A percentile compares a stretch with the other conserved stretches of the same genome.
These are phyloP conservation scores for Sindora glabra DNA, from an alignment of 306 rosid genomes.

Conservation along the genomic window DNA sequence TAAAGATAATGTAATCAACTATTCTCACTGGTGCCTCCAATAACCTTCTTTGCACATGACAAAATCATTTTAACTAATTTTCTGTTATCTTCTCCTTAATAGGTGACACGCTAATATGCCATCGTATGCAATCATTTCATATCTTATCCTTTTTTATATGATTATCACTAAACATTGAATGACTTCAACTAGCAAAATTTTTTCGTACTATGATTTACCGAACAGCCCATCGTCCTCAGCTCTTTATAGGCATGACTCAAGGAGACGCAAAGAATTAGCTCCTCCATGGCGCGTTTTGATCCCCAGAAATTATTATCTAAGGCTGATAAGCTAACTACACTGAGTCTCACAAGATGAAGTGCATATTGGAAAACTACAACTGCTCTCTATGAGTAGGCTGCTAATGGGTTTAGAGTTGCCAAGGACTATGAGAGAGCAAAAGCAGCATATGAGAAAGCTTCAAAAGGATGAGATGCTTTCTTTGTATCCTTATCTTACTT, in stretches of 20 bases:
- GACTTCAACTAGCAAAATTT: neutral
- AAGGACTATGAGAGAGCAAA: conserved; percentile 80
- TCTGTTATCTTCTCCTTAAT: too few species aligned
- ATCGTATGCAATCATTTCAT: too few species aligned
- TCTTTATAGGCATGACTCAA: neutral
- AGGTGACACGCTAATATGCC: too few species aligned
- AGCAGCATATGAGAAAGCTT: conserved; percentile 82
- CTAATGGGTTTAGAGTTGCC: conserved; percentile 70
- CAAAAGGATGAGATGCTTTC: conserved; percentile 92
- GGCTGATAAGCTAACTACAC: conserved; percentile 80
- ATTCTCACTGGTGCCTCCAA: too few species aligned
- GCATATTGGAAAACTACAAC: conserved; percentile 88
- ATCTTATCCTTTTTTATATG: too few species aligned
- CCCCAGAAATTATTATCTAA: conserved; percentile 58
- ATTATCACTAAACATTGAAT: neutral
- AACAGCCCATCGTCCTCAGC: neutral
- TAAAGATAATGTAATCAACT: too few species aligned
- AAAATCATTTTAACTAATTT: too few species aligned
- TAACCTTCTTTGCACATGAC: too few species aligned
- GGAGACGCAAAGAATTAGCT: neutral
- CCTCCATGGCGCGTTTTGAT: conserved; percentile 61
- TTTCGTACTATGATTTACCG: neutral
- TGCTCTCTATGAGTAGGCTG: conserved; percentile 83
- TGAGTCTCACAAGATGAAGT: conserved; percentile 84
- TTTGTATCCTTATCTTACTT: conserved; percentile 75